phyloP scores from a whole-genome alignment of 1,139 yeast species.

The Lodderomyces theae region DNA sequence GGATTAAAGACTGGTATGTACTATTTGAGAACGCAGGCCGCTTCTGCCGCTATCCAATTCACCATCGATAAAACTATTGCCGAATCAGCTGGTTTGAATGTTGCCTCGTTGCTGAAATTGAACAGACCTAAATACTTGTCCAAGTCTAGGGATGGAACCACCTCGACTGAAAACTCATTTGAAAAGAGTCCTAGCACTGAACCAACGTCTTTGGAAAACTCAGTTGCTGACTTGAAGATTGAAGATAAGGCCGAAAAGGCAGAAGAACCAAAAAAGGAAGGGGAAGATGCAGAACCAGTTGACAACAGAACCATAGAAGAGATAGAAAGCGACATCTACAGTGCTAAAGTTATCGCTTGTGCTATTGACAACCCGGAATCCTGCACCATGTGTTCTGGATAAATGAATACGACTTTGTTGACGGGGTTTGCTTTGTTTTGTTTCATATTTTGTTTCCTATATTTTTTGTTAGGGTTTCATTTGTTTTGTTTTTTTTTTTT shows the following conservation, averaged over 20 bases:
- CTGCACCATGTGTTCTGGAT: slow-evolving; percentile 99
- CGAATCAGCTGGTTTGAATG: slow-evolving; percentile 44
- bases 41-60: slow-evolving; percentile 60
- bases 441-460: slow-evolving; percentile 1
- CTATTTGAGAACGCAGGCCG: slow-evolving; percentile 61
- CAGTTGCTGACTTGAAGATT: slow-evolving; percentile 45
- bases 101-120: slow-evolving; percentile 55
- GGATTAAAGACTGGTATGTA: slow-evolving; percentile 66
- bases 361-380: slow-evolving; percentile 96
- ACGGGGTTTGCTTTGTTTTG: slow-evolving; percentile 4
- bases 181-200: slow-evolving; percentile 41
- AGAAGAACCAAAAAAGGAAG: slow-evolving; percentile 18
- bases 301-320: slow-evolving; percentile 17
- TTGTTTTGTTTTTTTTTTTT: slow-evolving; percentile 1
- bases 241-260: slow-evolving; percentile 17
- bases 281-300: slow-evolving; percentile 10
- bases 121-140: slow-evolving; percentile 52
- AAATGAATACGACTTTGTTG: too few species aligned
- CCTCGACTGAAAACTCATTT: slow-evolving; percentile 30
- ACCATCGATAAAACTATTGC: slow-evolving; percentile 47
- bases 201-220: slow-evolving; percentile 49
- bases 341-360: slow-evolving; percentile 92
- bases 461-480: not conserved
- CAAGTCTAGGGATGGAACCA: slow-evolving; percentile 19
- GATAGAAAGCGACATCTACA: slow-evolving; percentile 68